phyloP scores from a whole-genome alignment of 306 rosid species.

The Sechiopsis laciniata region DNA sequence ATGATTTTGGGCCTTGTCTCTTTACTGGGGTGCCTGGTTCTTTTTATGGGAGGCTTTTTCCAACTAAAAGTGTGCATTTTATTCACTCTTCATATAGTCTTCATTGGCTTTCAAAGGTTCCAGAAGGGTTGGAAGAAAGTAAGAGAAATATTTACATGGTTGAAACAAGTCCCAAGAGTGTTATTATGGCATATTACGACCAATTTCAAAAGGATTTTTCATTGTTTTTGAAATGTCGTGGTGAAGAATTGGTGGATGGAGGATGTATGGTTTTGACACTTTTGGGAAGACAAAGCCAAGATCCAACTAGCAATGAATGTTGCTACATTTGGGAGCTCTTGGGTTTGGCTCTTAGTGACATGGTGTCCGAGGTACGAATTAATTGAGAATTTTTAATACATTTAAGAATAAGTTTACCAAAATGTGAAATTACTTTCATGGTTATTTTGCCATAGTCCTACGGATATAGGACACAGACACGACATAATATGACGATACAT shows the following conservation, averaged over 20 bases:
- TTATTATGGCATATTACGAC: constrained; percentile 19
- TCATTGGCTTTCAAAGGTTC: constrained; percentile 46
- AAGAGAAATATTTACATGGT: constrained; percentile 26
- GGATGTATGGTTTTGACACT: constrained; percentile 42
- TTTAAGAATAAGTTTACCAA: no score
- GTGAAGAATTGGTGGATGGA: constrained; percentile 26
- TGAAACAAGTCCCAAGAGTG: constrained; percentile 29
- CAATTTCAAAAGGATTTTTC: constrained; percentile 39
- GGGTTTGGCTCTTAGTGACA: constrained; percentile 34
- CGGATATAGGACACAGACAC: no score
- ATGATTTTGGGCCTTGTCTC: constrained; percentile 28
- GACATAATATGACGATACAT: no score
- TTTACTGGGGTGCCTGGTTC: constrained; percentile 42
- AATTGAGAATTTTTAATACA: no score
- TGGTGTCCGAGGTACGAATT: constrained; percentile 36
- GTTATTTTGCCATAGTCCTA: no score
- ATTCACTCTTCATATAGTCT: constrained; percentile 39
- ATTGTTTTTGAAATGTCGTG: constrained; percentile 32
- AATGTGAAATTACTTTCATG: no score
- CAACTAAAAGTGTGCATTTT: constrained; percentile 28
- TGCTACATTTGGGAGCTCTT: constrained; percentile 11
- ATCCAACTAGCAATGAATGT: constrained; percentile 21
- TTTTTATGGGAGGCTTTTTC: constrained; percentile 52
- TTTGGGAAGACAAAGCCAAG: constrained; percentile 23
- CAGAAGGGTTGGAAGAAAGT: constrained; percentile 27